Conservation (phyloP, 2,329 filamentous ascomycete species). For the Colletotrichum theobromicola region DNA sequence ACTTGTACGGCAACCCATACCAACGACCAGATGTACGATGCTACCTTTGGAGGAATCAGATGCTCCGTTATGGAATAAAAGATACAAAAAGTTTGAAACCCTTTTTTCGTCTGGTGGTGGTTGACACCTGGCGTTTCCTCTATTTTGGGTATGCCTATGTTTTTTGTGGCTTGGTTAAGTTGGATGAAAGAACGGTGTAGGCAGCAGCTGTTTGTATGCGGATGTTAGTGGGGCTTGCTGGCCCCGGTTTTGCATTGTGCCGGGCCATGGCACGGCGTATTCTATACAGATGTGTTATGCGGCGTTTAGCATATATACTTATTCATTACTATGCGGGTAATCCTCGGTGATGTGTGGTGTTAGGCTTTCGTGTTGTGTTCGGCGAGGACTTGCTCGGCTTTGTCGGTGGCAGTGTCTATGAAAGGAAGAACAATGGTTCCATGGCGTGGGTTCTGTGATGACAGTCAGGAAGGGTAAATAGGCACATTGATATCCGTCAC, state of each 20-base stretch:
- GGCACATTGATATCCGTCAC: too few relatives aligned
- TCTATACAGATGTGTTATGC: background rate
- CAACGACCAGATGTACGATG: background rate
- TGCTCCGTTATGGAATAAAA: background rate
- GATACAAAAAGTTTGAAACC: background rate
- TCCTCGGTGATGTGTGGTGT: background rate
- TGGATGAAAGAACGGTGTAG: background rate
- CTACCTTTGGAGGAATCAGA: background rate
- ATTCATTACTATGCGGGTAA: background rate
- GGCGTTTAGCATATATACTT: background rate
- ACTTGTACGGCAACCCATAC: background rate
- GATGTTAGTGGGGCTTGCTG: background rate
- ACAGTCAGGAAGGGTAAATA: too few relatives aligned
- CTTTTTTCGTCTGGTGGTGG: background rate
- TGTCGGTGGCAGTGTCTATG: background rate
- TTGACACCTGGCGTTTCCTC: background rate
- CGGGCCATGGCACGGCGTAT: background rate
- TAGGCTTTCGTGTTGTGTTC: background rate
- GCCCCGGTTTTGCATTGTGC: background rate
- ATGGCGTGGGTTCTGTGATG: background rate
- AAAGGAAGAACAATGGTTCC: rapidly evolving
- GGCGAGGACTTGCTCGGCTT: background rate
- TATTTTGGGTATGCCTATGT: background rate
- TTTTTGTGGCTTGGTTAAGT: background rate
- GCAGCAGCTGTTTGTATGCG: background rate